phyloP scores from a whole-genome alignment of 1,284 basidiomycete genomes.

The Gomphus sp. region DNA sequence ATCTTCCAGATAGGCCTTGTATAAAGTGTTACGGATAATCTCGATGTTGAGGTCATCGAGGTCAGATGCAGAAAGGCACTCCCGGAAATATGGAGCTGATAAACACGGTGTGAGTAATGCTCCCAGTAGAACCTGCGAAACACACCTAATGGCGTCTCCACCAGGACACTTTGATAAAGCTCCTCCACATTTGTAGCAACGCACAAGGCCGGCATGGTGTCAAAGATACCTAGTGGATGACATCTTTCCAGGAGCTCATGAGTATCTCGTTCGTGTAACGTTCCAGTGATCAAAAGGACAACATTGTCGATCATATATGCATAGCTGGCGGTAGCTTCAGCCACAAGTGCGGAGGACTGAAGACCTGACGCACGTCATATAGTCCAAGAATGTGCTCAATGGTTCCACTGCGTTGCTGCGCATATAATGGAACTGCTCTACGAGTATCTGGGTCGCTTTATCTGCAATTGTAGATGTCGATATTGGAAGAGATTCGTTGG shows the following conservation, averaged over 20 bases:
- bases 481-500: constrained; percentile 93
- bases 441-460: constrained; percentile 90
- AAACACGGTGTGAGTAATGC: constrained; percentile 10
- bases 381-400: constrained; percentile 90
- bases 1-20: constrained; percentile 98
- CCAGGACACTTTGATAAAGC: constrained; percentile 92
- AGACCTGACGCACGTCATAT: constrained; percentile 70
- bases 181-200: constrained; percentile 99
- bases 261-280: constrained; percentile 94
- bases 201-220: constrained; percentile 98
- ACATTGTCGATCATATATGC: constrained; percentile 99
- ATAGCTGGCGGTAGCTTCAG: constrained; percentile 46
- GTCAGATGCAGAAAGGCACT: constrained; percentile 91
- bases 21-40: constrained; percentile 99
- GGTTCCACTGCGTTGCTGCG: constrained; percentile 88
- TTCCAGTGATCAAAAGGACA: constrained; percentile 94
- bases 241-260: constrained; percentile 95
- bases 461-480: constrained; percentile 94
- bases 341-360: background rate
- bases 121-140: constrained; percentile 9
- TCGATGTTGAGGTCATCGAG: constrained; percentile 99
- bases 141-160: constrained; percentile 93
- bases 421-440: constrained; percentile 96
- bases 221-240: constrained; percentile 95
- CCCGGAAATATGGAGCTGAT: constrained; percentile 92